Evolutionary conservation across 495 filamentous ascomycete species (phyloP), one percentile per base, ranked within the genome.

Genomic region (Amorphotheca resinae): DNA sequence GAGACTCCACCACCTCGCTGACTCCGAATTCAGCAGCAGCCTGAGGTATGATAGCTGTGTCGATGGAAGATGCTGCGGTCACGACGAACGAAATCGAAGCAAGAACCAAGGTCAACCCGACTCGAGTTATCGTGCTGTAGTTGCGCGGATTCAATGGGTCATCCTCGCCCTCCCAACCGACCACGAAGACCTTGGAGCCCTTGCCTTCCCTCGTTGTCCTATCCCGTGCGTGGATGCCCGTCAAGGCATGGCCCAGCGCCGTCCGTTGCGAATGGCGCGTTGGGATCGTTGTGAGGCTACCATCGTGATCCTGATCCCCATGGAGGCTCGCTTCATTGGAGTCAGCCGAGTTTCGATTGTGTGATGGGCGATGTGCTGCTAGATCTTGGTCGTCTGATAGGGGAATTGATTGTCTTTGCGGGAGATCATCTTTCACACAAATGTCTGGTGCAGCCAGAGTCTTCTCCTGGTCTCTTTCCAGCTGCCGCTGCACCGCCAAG

Each of bases 131-230:
- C 4, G 54, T 38, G 40, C 54, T 58, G 58, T 64, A 76, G 43
- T 72, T 73, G 14, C 64, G 65, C 32, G 73, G 73, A 41, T 74
- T 64, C 32, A 69, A 42, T 0, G 59, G 55, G 46, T 79, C 73
- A 23, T 64, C 44, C 1, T 64, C 52, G 23, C 56, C 57, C 32
- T 75, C 68, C 60, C 68, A 81, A 14, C 67, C 67, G 2, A 81
- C 76, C 0, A 79, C 64, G 42, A 78, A 79, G 25, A 77, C 64
- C 50, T 22, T 54, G 23, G 50, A 43, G 22, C 40, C 16, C 16
- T 46, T 18, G 45, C 22, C 38, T 42, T 22, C 0, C 41, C 33
- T 14, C 45, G 37, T 26, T 46, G 25, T 20, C 41, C 18, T 6
- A 54, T 42, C 34, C 50, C 51, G 22, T 5, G 25, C 25, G 11